Evolutionary conservation across 352 stramenopile genomes (phyloP).

Genomic region (Pythium diclinum): DNA sequence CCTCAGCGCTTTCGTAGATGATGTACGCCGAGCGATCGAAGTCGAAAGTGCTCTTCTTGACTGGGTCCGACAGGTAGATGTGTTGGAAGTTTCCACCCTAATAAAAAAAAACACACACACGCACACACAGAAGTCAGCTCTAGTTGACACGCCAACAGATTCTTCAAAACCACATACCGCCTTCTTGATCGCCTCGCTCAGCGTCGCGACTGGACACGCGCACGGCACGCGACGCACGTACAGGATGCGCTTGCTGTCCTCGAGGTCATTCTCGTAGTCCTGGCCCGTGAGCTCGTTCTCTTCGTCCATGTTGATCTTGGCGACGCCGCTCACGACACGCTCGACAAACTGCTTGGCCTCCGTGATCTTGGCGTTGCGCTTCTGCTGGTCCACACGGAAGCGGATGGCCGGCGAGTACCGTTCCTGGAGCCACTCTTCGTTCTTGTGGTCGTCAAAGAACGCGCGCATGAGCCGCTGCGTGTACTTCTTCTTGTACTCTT

Average conservation of each 20-base stretch:
- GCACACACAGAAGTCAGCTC: not conserved
- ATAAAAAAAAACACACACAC: not conserved
- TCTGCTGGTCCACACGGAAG: slow-evolving; percentile 59
- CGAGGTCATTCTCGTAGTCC: slow-evolving; percentile 78
- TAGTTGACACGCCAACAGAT: not conserved
- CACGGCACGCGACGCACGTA: slow-evolving; percentile 82
- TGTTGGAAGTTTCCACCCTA: slow-evolving; percentile 74
- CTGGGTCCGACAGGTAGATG: slow-evolving; percentile 76
- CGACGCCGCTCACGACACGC: slow-evolving; percentile 45
- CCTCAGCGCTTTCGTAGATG: slow-evolving; percentile 71
- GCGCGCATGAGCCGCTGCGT: slow-evolving; percentile 67
- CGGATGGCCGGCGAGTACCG: slow-evolving; percentile 79
- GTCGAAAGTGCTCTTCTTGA: slow-evolving; percentile 85
- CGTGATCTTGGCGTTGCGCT: slow-evolving; percentile 60
- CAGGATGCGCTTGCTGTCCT: slow-evolving; percentile 70
- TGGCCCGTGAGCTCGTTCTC: slow-evolving; percentile 34
- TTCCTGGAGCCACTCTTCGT: slow-evolving; percentile 84
- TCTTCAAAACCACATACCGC: slow-evolving; percentile 41
- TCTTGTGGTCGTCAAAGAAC: slow-evolving; percentile 86
- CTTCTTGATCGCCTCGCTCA: slow-evolving; percentile 83
- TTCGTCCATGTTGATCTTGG: slow-evolving; percentile 70
- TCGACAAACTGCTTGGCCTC: slow-evolving; percentile 78
- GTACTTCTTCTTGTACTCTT: slow-evolving; percentile 90
- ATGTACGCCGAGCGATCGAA: slow-evolving; percentile 86
- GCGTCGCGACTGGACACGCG: slow-evolving; percentile 58